phyloP scores from a whole-genome alignment of 148 eudicot species.

The Rhododendron williamsianum region DNA sequence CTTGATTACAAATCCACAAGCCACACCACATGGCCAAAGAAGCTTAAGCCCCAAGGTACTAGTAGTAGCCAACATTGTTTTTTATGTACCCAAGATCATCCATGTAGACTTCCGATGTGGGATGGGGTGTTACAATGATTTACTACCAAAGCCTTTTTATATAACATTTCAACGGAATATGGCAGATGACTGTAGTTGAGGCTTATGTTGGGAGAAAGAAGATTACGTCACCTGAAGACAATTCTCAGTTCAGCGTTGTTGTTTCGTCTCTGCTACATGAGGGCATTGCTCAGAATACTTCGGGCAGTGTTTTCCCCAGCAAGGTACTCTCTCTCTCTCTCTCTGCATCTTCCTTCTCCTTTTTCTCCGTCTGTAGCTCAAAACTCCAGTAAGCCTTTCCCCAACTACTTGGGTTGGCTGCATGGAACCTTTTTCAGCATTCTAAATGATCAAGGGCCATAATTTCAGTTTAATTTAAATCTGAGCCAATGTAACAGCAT shows the following conservation, averaged over 20 bases:
- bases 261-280: slow-evolving; percentile 57
- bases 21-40: not conserved
- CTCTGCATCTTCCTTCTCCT: not conserved
- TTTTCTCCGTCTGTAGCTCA: not conserved
- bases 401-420: not conserved
- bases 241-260: slow-evolving; percentile 34
- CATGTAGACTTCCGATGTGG: not conserved
- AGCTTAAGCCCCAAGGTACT: not conserved
- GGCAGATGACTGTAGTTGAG: slow-evolving; percentile 90
- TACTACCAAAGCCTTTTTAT: slow-evolving; percentile 32
- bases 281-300: slow-evolving; percentile 73
- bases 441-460: not conserved
- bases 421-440: not conserved
- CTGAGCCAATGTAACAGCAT: not conserved
- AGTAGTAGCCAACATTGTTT: not conserved
- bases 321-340: slow-evolving; percentile 40
- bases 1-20: too few species aligned
- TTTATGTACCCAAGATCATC: not conserved
- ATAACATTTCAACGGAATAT: not conserved
- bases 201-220: slow-evolving; percentile 64
- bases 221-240: slow-evolving; percentile 52
- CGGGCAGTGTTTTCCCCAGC: slow-evolving; percentile 72
- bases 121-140: slow-evolving; percentile 1
- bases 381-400: not conserved
- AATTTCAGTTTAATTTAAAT: not conserved